These are phyloP conservation scores for Heritiera littoralis DNA, from an alignment of 345 rosid species.

Conservation along the genomic window DNA sequence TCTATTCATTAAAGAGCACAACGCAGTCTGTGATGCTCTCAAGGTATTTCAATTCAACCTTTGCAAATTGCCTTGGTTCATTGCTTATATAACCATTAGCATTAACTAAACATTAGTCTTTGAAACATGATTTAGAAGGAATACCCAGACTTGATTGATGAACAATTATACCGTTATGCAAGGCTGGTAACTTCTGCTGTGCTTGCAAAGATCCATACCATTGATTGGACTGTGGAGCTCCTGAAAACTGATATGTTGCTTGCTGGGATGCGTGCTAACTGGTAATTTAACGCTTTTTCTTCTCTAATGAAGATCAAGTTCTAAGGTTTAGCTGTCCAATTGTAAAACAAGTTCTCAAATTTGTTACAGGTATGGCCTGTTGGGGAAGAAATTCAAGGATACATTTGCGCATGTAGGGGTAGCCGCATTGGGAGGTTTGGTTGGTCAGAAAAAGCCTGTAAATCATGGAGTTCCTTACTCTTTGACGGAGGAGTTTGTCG, in stretches of 20 bases:
- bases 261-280: constrained; percentile 64
- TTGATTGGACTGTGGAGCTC: constrained; percentile 72
- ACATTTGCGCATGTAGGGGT: constrained; percentile 52
- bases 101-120: not conserved
- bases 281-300: constrained; percentile 25
- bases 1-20: constrained; percentile 55
- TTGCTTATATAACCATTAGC: too few species aligned
- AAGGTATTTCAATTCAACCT: constrained; percentile 33
- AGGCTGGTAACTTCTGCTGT: constrained; percentile 65
- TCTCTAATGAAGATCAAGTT: too few species aligned
- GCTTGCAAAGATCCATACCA: constrained; percentile 66
- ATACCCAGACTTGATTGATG: constrained; percentile 42
- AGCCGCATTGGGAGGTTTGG: constrained; percentile 44
- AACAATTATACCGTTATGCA: constrained; percentile 48
- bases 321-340: too few species aligned
- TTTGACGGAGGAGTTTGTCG: constrained; percentile 60
- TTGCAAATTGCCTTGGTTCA: not conserved
- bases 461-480: constrained; percentile 68
- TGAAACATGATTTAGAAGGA: constrained; percentile 32
- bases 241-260: constrained; percentile 54
- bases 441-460: constrained; percentile 46
- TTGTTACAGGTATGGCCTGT: constrained; percentile 47
- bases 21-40: constrained; percentile 54
- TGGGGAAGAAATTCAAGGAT: constrained; percentile 67
- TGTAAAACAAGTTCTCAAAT: too few species aligned